Evolutionary conservation across 2,329 filamentous ascomycete genomes (phyloP), one percentile per base, ranked within the genome.

Genomic region (Chrysoporthe puriensis): DNA sequence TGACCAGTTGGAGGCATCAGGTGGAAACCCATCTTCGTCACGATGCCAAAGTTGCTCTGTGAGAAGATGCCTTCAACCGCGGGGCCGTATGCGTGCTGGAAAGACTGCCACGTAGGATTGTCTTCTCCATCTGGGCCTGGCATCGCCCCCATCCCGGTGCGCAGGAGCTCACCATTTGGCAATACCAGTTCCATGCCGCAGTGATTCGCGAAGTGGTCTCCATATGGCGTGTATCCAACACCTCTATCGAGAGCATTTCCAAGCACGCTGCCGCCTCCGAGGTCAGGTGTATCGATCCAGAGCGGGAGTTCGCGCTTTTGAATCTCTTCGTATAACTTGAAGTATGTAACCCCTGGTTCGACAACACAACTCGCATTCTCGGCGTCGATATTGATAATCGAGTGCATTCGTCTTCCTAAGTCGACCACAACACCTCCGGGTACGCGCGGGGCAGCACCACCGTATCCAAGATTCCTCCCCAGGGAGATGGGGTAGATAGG

Each of bases 321-420:
- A n/a, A 86, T 73, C 63, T 83, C 79, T n/a, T 86, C 79, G 69
- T 87, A 79, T 8, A 88, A 76, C 40, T 80, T 79, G 65, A 82
- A 81, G 71, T 82, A 87, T 0, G 84, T 83, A 0, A 88, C 85
- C 0, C 86, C 85, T 0, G 86, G 86, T 72, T 88, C 85, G 4
- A 88, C 79, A 0, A 88, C 74, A 54, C 79, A 83, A 65, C 79
- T 85, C 26, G 82, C 83, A 54, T 80, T 81, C 18, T 84, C 81
- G 0, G 77, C 79, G 71, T 85, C 81, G 16, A 88, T 80, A 48
- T 85, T 78, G 9, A 88, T 72, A 9, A 88, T 79, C 70, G 79
- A 80, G 72, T 84, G 82, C 85, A 88, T 85, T 52, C 83, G 78
- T 50, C 75, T 80, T 3, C 84, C 85, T n/a, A 87, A 77, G 69